A percentile compares a stretch with the other conserved stretches of the same genome.
phyloP scores from a whole-genome alignment of 2,329 filamentous ascomycete species.

The Diaporthe sp. region DNA sequence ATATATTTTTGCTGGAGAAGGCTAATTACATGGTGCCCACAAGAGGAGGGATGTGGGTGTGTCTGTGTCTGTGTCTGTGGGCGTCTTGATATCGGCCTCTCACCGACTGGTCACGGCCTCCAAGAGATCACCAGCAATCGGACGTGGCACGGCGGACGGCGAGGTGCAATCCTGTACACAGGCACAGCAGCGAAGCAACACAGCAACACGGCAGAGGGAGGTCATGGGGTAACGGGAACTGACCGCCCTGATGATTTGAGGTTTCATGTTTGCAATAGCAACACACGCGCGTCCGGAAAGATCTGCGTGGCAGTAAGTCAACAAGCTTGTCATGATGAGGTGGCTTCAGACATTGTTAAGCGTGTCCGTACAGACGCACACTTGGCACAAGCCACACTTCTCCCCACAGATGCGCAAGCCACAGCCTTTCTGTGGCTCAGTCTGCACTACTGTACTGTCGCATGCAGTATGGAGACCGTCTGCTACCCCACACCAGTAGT shows the following conservation, averaged over 20 bases:
- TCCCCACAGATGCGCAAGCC: background rate
- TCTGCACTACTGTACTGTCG: background rate
- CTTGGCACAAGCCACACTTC: slow-evolving; percentile 9
- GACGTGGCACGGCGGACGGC: slow-evolving; percentile 26
- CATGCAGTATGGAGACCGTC: background rate
- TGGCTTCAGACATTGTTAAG: slow-evolving; percentile 5
- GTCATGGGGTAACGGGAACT: background rate
- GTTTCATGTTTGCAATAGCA: background rate
- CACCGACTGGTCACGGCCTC: slow-evolving; percentile 8
- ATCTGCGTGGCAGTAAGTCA: slow-evolving; percentile 20
- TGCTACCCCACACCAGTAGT: slow-evolving; percentile 21
- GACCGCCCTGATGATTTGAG: background rate
- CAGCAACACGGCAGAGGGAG: background rate
- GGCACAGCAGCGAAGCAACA: background rate
- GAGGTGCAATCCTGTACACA: background rate
- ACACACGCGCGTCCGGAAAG: background rate
- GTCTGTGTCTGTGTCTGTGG: background rate
- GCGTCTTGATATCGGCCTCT: slow-evolving; percentile 27
- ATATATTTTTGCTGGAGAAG: background rate
- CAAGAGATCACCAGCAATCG: background rate
- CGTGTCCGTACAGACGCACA: background rate
- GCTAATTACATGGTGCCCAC: slow-evolving; percentile 6
- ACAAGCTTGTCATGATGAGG: slow-evolving; percentile 11
- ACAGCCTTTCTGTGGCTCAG: background rate
- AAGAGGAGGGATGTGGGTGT: background rate